Evolutionary conservation across 78 protist genomes (phyloP).

Genomic region (Trichosphaerium sp.): DNA sequence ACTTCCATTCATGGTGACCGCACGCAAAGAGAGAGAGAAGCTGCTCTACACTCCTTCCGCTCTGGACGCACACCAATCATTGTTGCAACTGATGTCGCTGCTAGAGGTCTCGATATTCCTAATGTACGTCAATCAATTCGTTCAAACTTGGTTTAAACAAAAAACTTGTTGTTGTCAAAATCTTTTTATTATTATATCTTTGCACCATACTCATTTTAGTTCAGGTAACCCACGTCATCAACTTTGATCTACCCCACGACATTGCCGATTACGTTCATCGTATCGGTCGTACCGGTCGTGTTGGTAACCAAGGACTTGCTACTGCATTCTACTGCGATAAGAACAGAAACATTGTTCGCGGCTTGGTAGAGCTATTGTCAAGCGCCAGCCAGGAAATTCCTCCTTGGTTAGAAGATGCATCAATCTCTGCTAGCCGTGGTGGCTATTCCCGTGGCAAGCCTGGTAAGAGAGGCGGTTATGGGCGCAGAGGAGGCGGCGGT

Average conservation of each 20-base stretch:
- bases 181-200: constrained; percentile 75
- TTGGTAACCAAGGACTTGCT: constrained; percentile 28
- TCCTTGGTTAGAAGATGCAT: constrained; percentile 5
- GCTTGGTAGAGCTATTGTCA: constrained; percentile 28
- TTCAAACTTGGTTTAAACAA: no score
- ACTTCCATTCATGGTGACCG: constrained; percentile 97
- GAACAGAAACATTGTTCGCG: constrained; percentile 18
- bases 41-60: constrained; percentile 44
- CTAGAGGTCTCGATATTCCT: constrained; percentile 94
- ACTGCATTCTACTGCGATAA: constrained; percentile 31
- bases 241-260: constrained; percentile 90
- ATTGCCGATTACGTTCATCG: constrained; percentile 93
- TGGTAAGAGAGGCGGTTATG: not conserved
- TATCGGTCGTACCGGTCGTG: constrained; percentile 54
- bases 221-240: constrained; percentile 92
- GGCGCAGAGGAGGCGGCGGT: constrained; percentile 1
- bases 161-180: constrained; percentile 83
- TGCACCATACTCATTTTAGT: constrained; percentile 82
- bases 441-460: no score
- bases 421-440: no score
- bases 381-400: constrained; percentile 51
- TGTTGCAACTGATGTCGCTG: constrained; percentile 96
- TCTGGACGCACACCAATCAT: constrained; percentile 34
- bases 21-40: constrained; percentile 80
- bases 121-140: constrained; percentile 76